These are phyloP conservation scores for Raphanus sativus DNA, from an alignment of 345 rosid species.

Conservation along the genomic window DNA sequence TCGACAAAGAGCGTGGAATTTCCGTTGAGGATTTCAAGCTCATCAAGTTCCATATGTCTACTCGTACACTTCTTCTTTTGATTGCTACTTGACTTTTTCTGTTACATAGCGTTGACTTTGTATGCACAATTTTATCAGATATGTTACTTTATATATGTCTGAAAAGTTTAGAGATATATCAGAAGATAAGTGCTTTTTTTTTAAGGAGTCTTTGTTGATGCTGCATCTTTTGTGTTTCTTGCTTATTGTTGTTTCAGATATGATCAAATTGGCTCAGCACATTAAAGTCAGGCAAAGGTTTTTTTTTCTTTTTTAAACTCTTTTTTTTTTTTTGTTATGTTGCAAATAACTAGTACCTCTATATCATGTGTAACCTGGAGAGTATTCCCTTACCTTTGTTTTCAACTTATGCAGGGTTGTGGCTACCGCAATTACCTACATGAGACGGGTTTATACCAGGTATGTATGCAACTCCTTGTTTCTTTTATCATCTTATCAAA, in stretches of 20 bases:
- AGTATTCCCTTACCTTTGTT: not conserved
- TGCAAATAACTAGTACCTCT: too few species aligned
- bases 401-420: constrained; percentile 63
- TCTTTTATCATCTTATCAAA: not conserved
- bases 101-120: not conserved
- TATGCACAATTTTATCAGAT: not conserved
- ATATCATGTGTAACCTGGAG: not conserved
- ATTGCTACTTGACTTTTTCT: not conserved
- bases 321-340: not conserved
- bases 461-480: constrained; percentile 24
- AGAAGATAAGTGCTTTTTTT: not conserved
- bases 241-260: constrained; percentile 60
- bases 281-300: constrained; percentile 96
- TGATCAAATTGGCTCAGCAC: constrained; percentile 67
- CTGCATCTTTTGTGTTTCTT: not conserved
- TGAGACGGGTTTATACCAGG: constrained; percentile 91
- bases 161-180: not conserved
- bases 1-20: constrained; percentile 74
- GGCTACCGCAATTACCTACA: constrained; percentile 85
- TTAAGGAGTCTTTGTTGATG: not conserved
- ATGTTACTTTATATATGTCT: not conserved
- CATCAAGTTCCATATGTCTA: constrained; percentile 79
- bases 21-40: constrained; percentile 81
- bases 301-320: too few species aligned
- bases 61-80: constrained; percentile 43